Evolutionary conservation across 2,329 filamentous ascomycete genomes (phyloP), one percentile per base, ranked within the genome.

Genomic region (Pseudomassariella vexata): DNA sequence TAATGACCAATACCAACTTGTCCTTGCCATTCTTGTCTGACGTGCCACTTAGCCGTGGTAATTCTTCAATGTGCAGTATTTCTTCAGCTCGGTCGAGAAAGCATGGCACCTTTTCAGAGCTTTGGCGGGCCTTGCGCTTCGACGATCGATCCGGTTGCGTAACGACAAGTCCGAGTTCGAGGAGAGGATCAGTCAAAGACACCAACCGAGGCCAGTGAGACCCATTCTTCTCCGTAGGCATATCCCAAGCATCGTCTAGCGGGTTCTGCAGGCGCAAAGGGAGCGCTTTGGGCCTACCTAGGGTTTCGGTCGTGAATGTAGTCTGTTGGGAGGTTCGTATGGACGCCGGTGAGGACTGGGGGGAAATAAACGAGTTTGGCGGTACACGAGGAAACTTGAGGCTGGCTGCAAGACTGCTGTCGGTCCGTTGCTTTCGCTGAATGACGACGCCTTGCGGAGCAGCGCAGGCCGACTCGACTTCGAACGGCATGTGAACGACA

Each of bases 401-500:
- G 15, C 73, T 68, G 15, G 74, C 62, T 5, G 73, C 62, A 3
- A 64, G 60, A 8, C 63, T 48, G 36, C 57, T 68, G 36, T 76
- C 69, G 8, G 62, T 54, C 36, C 67, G 69, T 24, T 80, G 66
- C 52, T 83, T 94, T 39, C 89, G 74, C 58, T 96, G 90, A 35
- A 98, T 76, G 14, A 98, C 73, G 30, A 96, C 71, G 17, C 92
- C 92, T 19, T 78, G 70, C 5, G 88, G 84, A 9, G 85, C 85
- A 21, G 90, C 79, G 55, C 89, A 86, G 19, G 85, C 88, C 32
- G 78, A 78, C 52, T 95, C 87, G 24, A 95, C 84, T 60, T 96
- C 89, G 52, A 98, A 98, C 2, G 90, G 90, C 51, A 98, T 77
- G 55, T 95, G 87, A 28, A 96, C 73, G 37, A 95, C 77, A 69